phyloP scores from a whole-genome alignment of 2,329 filamentous ascomycete species.

The Curvularia verruculosa region DNA sequence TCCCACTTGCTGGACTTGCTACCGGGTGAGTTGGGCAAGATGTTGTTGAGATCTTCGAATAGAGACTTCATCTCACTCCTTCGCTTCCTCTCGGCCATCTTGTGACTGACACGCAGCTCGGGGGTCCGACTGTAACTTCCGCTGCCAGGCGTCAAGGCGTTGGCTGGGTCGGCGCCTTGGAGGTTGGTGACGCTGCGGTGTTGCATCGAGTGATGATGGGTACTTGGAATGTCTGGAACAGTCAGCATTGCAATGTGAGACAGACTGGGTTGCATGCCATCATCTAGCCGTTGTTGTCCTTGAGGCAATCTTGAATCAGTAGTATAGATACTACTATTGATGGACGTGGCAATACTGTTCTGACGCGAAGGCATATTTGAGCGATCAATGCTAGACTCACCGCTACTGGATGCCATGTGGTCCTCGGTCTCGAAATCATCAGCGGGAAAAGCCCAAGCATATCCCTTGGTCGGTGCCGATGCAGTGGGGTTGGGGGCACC shows the following conservation, averaged over 20 bases:
- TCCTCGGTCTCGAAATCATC: slow-evolving; percentile 68
- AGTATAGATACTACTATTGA: slow-evolving; percentile 80
- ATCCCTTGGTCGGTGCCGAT: slow-evolving; percentile 79
- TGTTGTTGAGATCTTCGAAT: slow-evolving; percentile 78
- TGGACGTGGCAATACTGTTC: slow-evolving; percentile 77
- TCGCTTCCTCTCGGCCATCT: slow-evolving; percentile 82
- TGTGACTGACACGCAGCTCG: slow-evolving; percentile 81
- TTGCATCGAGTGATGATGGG: slow-evolving; percentile 77
- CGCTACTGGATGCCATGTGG: slow-evolving; percentile 56
- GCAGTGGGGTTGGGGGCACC: slow-evolving; percentile 69
- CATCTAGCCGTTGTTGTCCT: slow-evolving; percentile 75
- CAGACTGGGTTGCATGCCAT: slow-evolving; percentile 52
- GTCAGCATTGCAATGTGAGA: slow-evolving; percentile 28
- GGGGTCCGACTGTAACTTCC: slow-evolving; percentile 84
- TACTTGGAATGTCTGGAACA: slow-evolving; percentile 51
- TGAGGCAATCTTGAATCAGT: slow-evolving; percentile 73
- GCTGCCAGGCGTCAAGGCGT: slow-evolving; percentile 57
- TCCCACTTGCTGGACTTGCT: slow-evolving; percentile 91
- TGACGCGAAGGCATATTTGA: slow-evolving; percentile 69
- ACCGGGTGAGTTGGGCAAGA: slow-evolving; percentile 80
- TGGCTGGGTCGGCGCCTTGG: slow-evolving; percentile 64
- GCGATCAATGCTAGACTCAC: slow-evolving; percentile 54
- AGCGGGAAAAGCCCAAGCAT: slow-evolving; percentile 78
- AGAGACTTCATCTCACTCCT: slow-evolving; percentile 88
- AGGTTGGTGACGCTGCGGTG: slow-evolving; percentile 74